Evolutionary conservation across 1,284 basidiomycete species (phyloP).

Genomic region (Ceratobasidium papillatum): DNA sequence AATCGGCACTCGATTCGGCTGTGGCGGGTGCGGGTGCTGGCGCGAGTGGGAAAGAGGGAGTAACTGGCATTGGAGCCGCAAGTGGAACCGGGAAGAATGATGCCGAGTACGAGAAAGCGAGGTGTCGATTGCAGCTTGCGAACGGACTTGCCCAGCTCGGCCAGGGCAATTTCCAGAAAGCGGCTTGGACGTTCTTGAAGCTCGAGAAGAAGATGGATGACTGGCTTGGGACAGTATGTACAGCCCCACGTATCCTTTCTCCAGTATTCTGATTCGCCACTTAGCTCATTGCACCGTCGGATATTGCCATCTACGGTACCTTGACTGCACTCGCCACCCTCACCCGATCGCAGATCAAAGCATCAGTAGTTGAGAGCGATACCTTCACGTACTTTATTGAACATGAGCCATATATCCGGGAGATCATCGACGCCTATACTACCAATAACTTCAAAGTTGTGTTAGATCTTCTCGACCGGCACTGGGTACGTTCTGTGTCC

Average conservation of each 20-base stretch:
- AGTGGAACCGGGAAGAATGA: conserved; percentile 54
- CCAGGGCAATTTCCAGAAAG: conserved; percentile 75
- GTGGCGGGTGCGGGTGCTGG: conserved; percentile 47
- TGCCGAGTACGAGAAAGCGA: conserved; percentile 69
- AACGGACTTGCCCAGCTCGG: conserved; percentile 76
- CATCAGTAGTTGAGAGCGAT: conserved; percentile 71
- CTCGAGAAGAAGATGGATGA: conserved; percentile 75
- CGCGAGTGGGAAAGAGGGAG: conserved; percentile 43
- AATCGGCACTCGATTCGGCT: conserved; percentile 79
- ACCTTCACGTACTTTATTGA: conserved; percentile 81
- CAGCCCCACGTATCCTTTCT: neutral
- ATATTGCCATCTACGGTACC: conserved; percentile 84
- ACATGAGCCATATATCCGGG: conserved; percentile 83
- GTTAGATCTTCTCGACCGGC: conserved; percentile 73
- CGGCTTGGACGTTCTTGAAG: conserved; percentile 73
- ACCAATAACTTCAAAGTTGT: conserved; percentile 82
- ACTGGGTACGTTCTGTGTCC: conserved; percentile 65
- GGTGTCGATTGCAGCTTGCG: conserved; percentile 74
- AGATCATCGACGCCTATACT: conserved; percentile 84
- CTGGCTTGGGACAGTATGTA: conserved; percentile 70
- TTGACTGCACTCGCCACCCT: conserved; percentile 82
- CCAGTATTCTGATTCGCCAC: neutral
- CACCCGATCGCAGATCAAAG: conserved; percentile 71
- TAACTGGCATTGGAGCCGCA: conserved; percentile 31
- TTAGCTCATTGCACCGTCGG: conserved; percentile 76